Evolutionary conservation across 1,139 yeast species (phyloP).

Genomic region (Suhomyces chickasaworum): DNA sequence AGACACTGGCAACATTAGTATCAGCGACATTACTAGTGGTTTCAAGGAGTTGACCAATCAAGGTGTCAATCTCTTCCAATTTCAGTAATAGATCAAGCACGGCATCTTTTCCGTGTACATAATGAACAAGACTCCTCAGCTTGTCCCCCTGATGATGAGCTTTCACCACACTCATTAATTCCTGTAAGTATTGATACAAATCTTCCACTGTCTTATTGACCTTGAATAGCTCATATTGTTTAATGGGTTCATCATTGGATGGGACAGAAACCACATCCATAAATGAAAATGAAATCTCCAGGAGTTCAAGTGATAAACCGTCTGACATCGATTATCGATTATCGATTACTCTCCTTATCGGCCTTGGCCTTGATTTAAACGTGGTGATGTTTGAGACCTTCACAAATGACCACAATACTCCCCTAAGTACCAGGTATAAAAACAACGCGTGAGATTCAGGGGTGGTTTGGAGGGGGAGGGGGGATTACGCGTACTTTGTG

Average conservation of each 20-base stretch:
- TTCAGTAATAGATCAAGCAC: slow-evolving; percentile 40
- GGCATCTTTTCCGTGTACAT: slow-evolving; percentile 48
- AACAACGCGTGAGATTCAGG: neutral
- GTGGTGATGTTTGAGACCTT: neutral
- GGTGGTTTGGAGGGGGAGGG: no score
- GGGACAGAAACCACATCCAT: slow-evolving; percentile 33
- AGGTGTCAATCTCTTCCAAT: slow-evolving; percentile 49
- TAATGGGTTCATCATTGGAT: slow-evolving; percentile 20
- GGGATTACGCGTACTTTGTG: neutral
- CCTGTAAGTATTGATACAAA: slow-evolving; percentile 31
- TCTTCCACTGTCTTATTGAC: slow-evolving; percentile 35
- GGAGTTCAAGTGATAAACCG: slow-evolving; percentile 8
- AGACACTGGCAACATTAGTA: slow-evolving; percentile 15
- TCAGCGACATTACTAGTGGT: slow-evolving; percentile 35
- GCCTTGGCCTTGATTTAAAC: slow-evolving; percentile 1
- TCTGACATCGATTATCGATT: slow-evolving; percentile 3
- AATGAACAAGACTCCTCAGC: slow-evolving; percentile 38
- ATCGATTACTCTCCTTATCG: neutral
- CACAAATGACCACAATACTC: neutral
- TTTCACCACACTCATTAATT: slow-evolving; percentile 13
- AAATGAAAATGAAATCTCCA: slow-evolving; percentile 26
- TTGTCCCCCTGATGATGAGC: slow-evolving; percentile 8
- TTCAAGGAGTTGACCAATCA: slow-evolving; percentile 42
- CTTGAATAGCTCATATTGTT: slow-evolving; percentile 36
- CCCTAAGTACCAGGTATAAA: slow-evolving; percentile 1